phyloP scores from a whole-genome alignment of 176 grass and related monocot genomes.

The Dendrocalamus sinicus region DNA sequence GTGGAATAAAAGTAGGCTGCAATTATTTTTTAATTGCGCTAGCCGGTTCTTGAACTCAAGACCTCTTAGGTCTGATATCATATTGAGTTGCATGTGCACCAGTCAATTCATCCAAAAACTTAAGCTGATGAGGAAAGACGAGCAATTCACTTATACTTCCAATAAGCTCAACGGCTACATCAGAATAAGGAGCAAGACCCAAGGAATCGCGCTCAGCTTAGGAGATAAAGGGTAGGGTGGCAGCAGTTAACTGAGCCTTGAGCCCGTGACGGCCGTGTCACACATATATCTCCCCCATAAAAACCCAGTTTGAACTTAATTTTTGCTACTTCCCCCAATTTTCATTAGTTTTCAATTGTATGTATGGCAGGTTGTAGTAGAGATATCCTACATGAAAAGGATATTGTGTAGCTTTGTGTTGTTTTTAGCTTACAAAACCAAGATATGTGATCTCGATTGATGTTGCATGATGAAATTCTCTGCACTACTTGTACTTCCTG shows the following conservation, averaged over 20 bases:
- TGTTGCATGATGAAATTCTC: slow-evolving; percentile 25
- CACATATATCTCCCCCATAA: background rate
- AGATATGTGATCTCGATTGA: background rate
- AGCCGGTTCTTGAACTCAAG: too few relatives aligned
- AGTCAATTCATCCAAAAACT: too few relatives aligned
- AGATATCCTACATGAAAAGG: slow-evolving; percentile 28
- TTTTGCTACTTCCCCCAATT: slow-evolving; percentile 35
- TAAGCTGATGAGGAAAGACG: too few relatives aligned
- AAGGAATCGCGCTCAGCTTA: slow-evolving; percentile 81
- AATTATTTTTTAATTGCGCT: too few relatives aligned
- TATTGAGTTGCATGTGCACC: too few relatives aligned
- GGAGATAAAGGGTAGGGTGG: too few relatives aligned
- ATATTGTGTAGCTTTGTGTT: slow-evolving; percentile 42
- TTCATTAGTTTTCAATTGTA: slow-evolving; percentile 18
- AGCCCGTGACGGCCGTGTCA: background rate
- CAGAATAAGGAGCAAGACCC: slow-evolving; percentile 73
- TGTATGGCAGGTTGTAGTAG: background rate
- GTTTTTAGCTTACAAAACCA: slow-evolving; percentile 34
- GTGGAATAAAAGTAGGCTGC: too few relatives aligned
- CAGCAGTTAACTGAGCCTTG: too few relatives aligned
- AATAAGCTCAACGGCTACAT: slow-evolving; percentile 63
- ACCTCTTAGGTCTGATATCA: too few relatives aligned
- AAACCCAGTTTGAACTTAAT: background rate
- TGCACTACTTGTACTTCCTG: background rate
- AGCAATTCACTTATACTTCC: too few relatives aligned